Evolutionary conservation across 805 yeast species (phyloP), one percentile per base, ranked within the genome.

Genomic region (Lipomyces lipofer): DNA sequence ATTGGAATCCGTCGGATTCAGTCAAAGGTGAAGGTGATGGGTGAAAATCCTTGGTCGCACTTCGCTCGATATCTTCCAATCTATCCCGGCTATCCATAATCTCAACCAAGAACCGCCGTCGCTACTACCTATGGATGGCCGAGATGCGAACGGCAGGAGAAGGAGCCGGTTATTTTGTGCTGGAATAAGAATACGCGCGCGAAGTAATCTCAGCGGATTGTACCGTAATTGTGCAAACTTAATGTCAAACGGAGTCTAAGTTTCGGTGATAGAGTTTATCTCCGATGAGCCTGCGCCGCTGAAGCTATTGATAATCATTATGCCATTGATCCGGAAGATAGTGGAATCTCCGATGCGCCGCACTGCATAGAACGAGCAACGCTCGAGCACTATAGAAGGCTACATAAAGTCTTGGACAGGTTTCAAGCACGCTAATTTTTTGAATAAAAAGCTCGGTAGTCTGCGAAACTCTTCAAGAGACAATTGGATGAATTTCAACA

Each of bases 271-370:
- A 35, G 19, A 35, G 8, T 35, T 35, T 32, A 35, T 35, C 39
- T 35, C 39, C 39, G 39, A 35, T n/a, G 39, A 35, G 19, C 19
- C 19, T 35, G 39, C 39, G 39, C 39, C 39, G 39, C 19, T 35
- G 39, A 19, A 35, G 21, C 4, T 15, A 22, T 13, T 35, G 39
- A 35, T 13, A 9, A 8, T 35, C 39, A 15, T 32, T 32, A 32
- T n/a, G n/a, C 36, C 36, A 32, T 32, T 32, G 5, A 35, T 5
- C 39, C 2, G 39, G 39, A 12, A 32, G 15, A 4, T 5, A 4
- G 12, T 10, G 39, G 2, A 35, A 35, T 17, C 9, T 35, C 39
- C 9, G 39, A 35, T 13, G 39, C 39, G 19, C 21, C 39, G 39
- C 21, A 35, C 39, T 32, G n/a, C n/a, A n/a, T n/a, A n/a, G n/a